Evolutionary conservation across 306 rosid species (phyloP).

Genomic region (Ammopiptanthus mongolicus): DNA sequence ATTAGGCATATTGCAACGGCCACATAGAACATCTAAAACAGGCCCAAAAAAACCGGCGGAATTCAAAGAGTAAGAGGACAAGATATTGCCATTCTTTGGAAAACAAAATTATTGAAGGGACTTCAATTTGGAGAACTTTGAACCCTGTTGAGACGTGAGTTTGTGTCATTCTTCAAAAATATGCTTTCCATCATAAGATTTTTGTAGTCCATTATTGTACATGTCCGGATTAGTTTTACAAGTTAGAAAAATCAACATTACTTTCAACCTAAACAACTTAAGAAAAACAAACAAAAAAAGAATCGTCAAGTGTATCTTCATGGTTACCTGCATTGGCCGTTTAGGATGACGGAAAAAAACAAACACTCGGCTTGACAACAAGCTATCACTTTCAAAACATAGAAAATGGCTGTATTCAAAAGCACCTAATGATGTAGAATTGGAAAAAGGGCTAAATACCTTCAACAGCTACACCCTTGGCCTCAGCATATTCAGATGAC

Average conservation of each 20-base stretch:
- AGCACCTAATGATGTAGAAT: neutral
- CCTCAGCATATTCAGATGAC: slow-evolving; percentile 64
- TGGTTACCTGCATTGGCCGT: neutral
- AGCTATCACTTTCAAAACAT: neutral
- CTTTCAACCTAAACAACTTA: neutral
- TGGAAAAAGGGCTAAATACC: slow-evolving; percentile 33
- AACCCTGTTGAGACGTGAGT: neutral
- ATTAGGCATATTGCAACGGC: neutral
- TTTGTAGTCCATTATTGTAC: neutral
- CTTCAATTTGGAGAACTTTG: too few species aligned
- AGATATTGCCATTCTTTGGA: neutral
- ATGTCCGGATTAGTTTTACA: neutral
- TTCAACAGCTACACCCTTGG: slow-evolving; percentile 56
- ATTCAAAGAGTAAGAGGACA: neutral
- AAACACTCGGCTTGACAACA: neutral
- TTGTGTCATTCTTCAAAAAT: neutral
- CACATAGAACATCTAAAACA: neutral
- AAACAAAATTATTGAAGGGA: too few species aligned
- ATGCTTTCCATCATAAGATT: neutral
- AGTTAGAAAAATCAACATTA: slow-evolving; percentile 1
- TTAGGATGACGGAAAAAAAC: neutral
- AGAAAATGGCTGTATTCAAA: neutral
- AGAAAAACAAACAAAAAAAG: neutral
- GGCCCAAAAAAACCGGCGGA: neutral
- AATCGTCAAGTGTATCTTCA: neutral